Evolutionary conservation across 1,139 yeast genomes (phyloP), one percentile per base, ranked within the genome.

Genomic region (Protomyces arabidopsidicola): DNA sequence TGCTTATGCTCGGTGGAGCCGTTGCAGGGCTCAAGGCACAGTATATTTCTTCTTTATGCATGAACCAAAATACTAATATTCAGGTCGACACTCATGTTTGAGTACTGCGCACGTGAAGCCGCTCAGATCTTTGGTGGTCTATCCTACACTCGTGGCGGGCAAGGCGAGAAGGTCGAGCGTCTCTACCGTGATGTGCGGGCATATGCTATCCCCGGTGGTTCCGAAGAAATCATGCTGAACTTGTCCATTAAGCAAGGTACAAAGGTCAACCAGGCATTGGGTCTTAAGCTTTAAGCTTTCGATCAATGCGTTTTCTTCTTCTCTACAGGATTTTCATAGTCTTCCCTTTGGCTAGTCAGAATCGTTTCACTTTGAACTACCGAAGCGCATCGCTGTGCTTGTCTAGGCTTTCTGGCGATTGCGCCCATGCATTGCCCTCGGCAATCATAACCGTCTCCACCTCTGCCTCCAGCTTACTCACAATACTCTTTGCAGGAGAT

Each of bases 221-320:
- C 80, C 16, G 80, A 78, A 69, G 81, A 77, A 68, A 77, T 77
- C 65, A 78, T 77, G 80, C 72, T 77, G 42, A 80, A 77, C 62
- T 71, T 77, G 65, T 71, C 78, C 31, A 75, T 77, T 54, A 60
- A 55, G 53, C 64, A 60, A 52, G 64, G 64, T 8, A 60, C 57
- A 12, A 54, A 55, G 56, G 64, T 60, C 38, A 53, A 53, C 38
- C 60, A 60, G 45, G 64, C 64, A 22, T 39, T 60, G 22, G 64
- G 64, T 31, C 60, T 59, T 36, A 60, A 60, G 56, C 48, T 60
- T 39, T 60, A 60, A 22, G n/a, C 27, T 16, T 6, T 55, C 2
- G n/a, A 20, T 55, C 20, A 5, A 6, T 20, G 6, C 27, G 18
- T 18, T 51, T 24, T 45, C 14, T 39, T 16, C 22, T n/a, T 18